Evolutionary conservation across 129 eudicot genomes (phyloP), one percentile per base, ranked within the genome.

Genomic region (Cynara cardunculus): DNA sequence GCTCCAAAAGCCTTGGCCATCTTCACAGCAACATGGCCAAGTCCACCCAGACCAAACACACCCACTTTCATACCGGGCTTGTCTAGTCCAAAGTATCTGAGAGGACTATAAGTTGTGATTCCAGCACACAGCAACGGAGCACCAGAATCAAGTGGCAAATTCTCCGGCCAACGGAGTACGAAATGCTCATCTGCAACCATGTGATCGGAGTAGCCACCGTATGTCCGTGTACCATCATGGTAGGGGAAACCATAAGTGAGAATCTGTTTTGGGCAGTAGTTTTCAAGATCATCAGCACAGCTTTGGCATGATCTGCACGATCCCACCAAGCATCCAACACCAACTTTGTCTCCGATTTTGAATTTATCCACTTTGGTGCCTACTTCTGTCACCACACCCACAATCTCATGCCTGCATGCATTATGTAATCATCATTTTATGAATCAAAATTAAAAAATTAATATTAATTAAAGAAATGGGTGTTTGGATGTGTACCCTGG

Each of bases 121-220:
- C 95, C 95, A 13, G 92, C 95, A 78, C 92, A 90, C 4, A 88
- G 83, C 70, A 90, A 76, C 1, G 95, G 95, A 25, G 94, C 91
- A 53, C 80, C 87, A 6, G 81, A 41, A 75, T 88, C 92, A 31
- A 90, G 86, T 16, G 95, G 92, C 44, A 90, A 18, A 19, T 73
- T 83, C 21, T 88, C 88, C 0, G 95, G 92, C 85, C 86, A 78
- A 5, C 84, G 82, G 5, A 88, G 77, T 6, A 85, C 88, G 44
- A 84, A 90, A 14, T 82, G 86, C 76, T 90, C 90, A 2, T 88
- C 81, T 7, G 84, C 85, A 13, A 90, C 91, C 85, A 90, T 88
- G 71, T 72, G 82, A 56, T 90, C 87, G 0, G 95, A 90, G 83
- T 82, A 90, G 8, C 95, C 95, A 34, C 92, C 92, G 14, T 86